Base-by-base conservation (phyloP, 805 yeast species). In the Suhomyces sp. region DNA sequence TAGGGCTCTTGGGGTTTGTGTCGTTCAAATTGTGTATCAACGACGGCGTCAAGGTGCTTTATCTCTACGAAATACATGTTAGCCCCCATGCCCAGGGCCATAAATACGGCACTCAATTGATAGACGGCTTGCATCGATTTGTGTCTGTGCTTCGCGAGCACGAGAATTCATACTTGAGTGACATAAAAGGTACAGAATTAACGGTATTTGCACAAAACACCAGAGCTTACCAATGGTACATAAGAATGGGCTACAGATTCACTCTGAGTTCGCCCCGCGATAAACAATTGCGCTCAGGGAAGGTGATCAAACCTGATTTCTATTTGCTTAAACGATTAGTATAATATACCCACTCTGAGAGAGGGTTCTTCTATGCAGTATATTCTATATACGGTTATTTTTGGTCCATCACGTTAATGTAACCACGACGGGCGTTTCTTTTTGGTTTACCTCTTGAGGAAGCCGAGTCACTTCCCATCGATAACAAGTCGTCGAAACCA, bases 381-480 rank as follows among this genome's bases (percentile, higher is more conserved):
- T 27, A 27, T 12, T 27, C 12, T 31, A 35, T 27, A 12, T 17
- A 12, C 21, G n/a, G n/a, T n/a, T 40, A 45, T 46, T 50, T 47
- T 47, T 52, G 50, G 31, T 54, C 53, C 86, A 85, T 81, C 6
- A 85, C 86, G 64, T 86, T 87, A 44, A 86, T 89, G 60, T 86
- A 86, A 4, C 82, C 72, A 59, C 76, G 68, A 47, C 72, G 67
- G 4, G 64, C 63, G 13, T 63, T 67, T 51, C 67, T 64, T 57
- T 68, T 69, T 20, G 61, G 57, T 50, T 62, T 64, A 15, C 71
- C 54, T 4, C 58, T 31, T 12, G 57, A 47, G 5, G 59, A 58
- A 12, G 53, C 54, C n/a, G 64, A 47, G 19, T 62, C 49, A 3
- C 66, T 65, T 10, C 72, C 67, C 52, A 73, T 46, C 12, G 72